A percentile compares a stretch with the other conserved stretches of the same genome.
phyloP scores from a whole-genome alignment of 208 protist species.

The Porcisia hertigi region DNA sequence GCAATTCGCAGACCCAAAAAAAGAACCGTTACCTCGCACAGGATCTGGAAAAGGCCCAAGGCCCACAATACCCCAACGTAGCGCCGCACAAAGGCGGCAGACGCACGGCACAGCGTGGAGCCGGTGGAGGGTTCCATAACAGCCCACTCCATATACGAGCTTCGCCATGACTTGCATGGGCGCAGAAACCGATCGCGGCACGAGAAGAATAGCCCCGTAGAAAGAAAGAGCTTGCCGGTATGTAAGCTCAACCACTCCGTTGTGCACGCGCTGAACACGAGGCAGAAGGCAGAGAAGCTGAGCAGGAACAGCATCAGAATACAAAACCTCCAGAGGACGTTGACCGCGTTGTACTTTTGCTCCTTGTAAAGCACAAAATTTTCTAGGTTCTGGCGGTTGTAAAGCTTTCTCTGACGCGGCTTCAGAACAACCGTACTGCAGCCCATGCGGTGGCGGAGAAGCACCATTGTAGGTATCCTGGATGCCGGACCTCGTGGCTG shows the following conservation, averaged over 20 bases:
- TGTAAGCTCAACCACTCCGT: constrained; percentile 55
- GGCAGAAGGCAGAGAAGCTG: constrained; percentile 47
- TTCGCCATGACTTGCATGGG: constrained; percentile 35
- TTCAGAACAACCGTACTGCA: constrained; percentile 44
- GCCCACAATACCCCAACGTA: constrained; percentile 56
- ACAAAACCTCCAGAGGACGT: constrained; percentile 60
- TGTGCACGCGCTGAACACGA: constrained; percentile 49
- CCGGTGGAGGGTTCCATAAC: constrained; percentile 38
- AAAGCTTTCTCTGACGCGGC: constrained; percentile 30
- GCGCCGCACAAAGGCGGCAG: constrained; percentile 22
- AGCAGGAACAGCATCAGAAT: constrained; percentile 50
- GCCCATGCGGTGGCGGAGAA: constrained; percentile 61
- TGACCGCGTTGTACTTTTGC: constrained; percentile 77
- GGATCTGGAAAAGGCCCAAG: constrained; percentile 49
- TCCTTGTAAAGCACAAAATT: constrained; percentile 77
- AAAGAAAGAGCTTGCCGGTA: constrained; percentile 27
- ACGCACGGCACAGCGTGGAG: constrained; percentile 42
- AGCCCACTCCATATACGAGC: constrained; percentile 24
- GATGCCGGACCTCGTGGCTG: not conserved
- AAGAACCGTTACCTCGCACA: constrained; percentile 33
- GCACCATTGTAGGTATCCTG: constrained; percentile 22
- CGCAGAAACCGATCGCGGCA: constrained; percentile 36
- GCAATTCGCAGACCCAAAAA: constrained; percentile 37
- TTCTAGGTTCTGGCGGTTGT: constrained; percentile 40
- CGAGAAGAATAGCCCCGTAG: constrained; percentile 58